These are phyloP conservation scores for Collybiopsis confluens DNA, from an alignment of 768 basidiomycete species.

Conservation along the genomic window DNA sequence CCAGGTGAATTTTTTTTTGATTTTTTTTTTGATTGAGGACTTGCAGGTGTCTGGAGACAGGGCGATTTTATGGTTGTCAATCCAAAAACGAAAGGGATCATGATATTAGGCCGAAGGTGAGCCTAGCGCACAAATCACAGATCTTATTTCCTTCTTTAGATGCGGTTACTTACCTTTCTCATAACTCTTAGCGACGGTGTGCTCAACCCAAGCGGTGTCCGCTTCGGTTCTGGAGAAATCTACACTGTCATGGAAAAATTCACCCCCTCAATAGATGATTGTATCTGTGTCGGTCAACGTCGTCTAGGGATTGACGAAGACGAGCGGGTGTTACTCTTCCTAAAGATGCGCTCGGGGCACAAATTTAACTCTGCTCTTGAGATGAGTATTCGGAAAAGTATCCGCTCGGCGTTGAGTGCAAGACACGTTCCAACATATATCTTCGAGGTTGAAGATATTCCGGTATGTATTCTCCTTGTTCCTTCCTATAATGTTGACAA, in stretches of 20 bases:
- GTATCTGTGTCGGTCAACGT: slow-evolving; percentile 70
- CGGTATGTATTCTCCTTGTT: slow-evolving; percentile 38
- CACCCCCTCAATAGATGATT: slow-evolving; percentile 53
- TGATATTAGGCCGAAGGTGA: slow-evolving; percentile 62
- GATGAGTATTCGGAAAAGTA: slow-evolving; percentile 48
- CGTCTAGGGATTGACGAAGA: slow-evolving; percentile 52
- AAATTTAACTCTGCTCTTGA: slow-evolving; percentile 40
- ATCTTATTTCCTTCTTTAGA: no score
- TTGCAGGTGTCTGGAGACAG: slow-evolving; percentile 57
- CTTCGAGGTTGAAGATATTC: slow-evolving; percentile 62
- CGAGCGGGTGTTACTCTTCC: slow-evolving; percentile 72
- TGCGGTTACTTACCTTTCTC: background rate
- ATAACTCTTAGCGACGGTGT: slow-evolving; percentile 62
- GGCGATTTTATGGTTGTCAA: slow-evolving; percentile 68
- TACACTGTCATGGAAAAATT: slow-evolving; percentile 67
- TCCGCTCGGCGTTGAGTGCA: slow-evolving; percentile 56
- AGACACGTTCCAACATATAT: slow-evolving; percentile 74
- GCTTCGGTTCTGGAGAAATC: slow-evolving; percentile 83
- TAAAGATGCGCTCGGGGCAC: slow-evolving; percentile 56
- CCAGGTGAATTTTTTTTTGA: background rate
- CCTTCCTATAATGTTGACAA: background rate
- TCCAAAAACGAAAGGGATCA: slow-evolving; percentile 54
- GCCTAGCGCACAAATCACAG: no score
- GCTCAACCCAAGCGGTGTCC: slow-evolving; percentile 74
- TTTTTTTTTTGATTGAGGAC: slow-evolving; percentile 2